Conservation (phyloP, 164 flowering plant genomes). For the Brasenia schreberi region DNA sequence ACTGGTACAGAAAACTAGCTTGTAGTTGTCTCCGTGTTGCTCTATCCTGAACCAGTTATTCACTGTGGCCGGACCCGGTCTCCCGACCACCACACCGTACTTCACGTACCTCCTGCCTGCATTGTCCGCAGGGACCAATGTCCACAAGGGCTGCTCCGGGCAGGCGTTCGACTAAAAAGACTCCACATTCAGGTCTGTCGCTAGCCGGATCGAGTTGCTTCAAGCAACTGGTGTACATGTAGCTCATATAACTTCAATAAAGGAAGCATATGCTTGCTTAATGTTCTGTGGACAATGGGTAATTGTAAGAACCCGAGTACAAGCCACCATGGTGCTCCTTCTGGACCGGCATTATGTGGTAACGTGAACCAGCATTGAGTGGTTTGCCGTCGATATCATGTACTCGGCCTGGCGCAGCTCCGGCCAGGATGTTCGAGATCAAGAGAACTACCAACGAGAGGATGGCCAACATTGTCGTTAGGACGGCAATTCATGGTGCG, state of each 20-base stretch:
- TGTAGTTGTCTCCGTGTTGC: conserved; percentile 1
- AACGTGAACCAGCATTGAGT: background rate
- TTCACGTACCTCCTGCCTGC: conserved; percentile 8
- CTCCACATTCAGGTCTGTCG: background rate
- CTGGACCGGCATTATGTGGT: background rate
- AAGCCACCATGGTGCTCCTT: background rate
- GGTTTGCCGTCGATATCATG: background rate
- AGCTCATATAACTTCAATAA: background rate
- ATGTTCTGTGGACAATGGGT: background rate
- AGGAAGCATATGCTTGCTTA: background rate
- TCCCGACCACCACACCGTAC: conserved; percentile 18
- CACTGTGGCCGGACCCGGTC: conserved; percentile 15
- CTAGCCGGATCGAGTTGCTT: background rate
- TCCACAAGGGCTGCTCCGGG: conserved; percentile 11
- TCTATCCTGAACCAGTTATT: conserved; percentile 22
- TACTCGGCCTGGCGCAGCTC: background rate
- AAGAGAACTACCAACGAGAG: background rate
- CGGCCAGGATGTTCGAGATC: background rate
- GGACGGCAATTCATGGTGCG: too few relatives aligned
- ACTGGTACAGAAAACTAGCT: background rate
- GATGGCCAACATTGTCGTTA: too few relatives aligned
- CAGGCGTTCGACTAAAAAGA: background rate
- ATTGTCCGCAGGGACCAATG: conserved; percentile 7
- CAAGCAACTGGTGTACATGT: background rate
- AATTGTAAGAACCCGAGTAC: background rate